Base-by-base conservation (phyloP, 1,284 basidiomycete species). In the Chiua sp. region DNA sequence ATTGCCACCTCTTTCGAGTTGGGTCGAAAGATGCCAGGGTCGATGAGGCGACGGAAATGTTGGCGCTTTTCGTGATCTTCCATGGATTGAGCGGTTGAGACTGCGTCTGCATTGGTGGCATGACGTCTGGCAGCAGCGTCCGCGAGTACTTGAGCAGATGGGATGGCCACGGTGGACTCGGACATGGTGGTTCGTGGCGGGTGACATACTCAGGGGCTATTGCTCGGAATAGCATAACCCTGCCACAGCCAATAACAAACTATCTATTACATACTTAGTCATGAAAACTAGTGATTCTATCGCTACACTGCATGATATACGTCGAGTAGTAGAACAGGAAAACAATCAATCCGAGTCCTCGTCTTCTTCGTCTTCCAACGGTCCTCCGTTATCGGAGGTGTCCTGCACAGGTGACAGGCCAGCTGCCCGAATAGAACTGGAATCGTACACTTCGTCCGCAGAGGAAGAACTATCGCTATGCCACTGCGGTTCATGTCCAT, bases 1-100 rank as follows among this genome's bases (percentile, higher is more conserved):
- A 83, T 68, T 3, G 87, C 86, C 55, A 83, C 77, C 56, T 83
- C 81, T 62, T 82, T 82, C n/a, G 87, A 73, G 69, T 92, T 92
- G 6, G 85, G 87, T 6, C 91, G 81, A 55, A 84, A 69, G 66
- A 93, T 92, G n/a, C 89, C 90, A 46, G 90, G 90, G 68, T 88
- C 87, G 61, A 92, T 82, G 59, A 93, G 78, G 51, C 92, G 80
- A 55, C 92, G 82, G 70, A 93, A 92, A 60, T 79, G 77, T 68
- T 88, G 90, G 50, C 87, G 83, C 59, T 80, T 81, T 60, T 88
- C 87, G 67, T 87, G 84, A 64, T 90, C 82, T 59, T 78, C 79
- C 59, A 81, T 77, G 54, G 82, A 77, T 57, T 82, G 79, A 4
- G 76, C 70, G n/a, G 76, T 73, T 23, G 80, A 72, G 47, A 70